Evolutionary conservation across 768 basidiomycete species (phyloP), one percentile per base, ranked within the genome.

Genomic region (Lentinula detonsa): DNA sequence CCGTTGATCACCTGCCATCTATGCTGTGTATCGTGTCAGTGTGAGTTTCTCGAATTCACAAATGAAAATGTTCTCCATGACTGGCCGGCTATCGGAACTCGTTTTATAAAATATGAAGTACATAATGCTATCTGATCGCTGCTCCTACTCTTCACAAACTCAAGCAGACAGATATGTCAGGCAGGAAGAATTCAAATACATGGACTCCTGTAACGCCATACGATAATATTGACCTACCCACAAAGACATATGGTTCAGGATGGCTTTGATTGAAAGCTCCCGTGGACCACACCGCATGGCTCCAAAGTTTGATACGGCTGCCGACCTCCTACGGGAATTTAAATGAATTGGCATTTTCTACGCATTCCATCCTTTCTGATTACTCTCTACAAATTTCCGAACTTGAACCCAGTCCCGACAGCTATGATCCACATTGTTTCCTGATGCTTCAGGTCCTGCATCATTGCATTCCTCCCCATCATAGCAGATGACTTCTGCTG

Each of bases 361-460:
- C 4, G n/a, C 13, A 35, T 15, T 18, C 59, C 54, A 63, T 23
- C 23, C 11, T 28, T 55, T 57, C 45, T 64, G 60, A 59, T 64
- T 64, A 2, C 3, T 33, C 35, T 64, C 60, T 8, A 64, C 63
- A 48, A 61, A 64, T 6, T 57, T 15, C 21, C 60, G 54, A 18
- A 64, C 63, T 49, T 64, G 63, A 15, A 49, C 37, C 63, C 63
- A 63, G 9, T 63, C 59, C n/a, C 59, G 54, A 55, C 63, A 63
- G 23, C 43, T 49, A 34, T 63, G 63, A 7, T 63, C 56, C 34
- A 63, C 55, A 45, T 31, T 45, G 6, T 61, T 13, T 4, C 63
- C 63, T 11, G 59, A 50, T 2, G 63, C 63, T 13, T 46, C 59
- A 16, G 63, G 59, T 5, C 59, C 56, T 8, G 21, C 16, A 34